Base-by-base conservation (phyloP, 2,329 filamentous ascomycete genomes). In the Xylaria sp. region DNA sequence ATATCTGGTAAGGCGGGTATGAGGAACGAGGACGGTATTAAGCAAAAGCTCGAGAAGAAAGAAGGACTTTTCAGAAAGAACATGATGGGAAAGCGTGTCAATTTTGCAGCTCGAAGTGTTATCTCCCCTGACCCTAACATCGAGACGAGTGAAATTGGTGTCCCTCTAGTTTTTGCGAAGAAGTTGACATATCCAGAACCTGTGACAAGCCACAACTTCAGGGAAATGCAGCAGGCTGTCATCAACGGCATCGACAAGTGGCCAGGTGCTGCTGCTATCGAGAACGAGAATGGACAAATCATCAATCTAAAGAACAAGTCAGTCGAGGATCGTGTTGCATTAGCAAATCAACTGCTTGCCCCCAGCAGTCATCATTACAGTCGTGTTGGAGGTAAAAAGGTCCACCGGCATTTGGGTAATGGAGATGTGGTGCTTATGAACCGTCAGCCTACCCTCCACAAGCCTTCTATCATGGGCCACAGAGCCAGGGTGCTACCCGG, bases 51-150 rank as follows among this genome's bases (percentile, higher is more conserved):
- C 32, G 96, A 99, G 82, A 99, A 99, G 86, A 99, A 99, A 82
- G 97, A 99, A 78, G 96, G 96, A 72, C 86, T 99, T 35, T 99
- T 99, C 85, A 88, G 96, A 75, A 98, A 97, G 85, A 98, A 99
- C 82, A 98, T 99, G 96, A 99, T 99, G 96, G 96, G 96, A 69
- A 99, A 99, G 85, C 94, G 96, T 84, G 96, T 99, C 82, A 98
- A 99, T 81, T 98, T 96, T 79, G 96, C 96, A 59, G 96, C 96
- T 44, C 92, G 96, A 79, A 97, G 93, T 86, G 96, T 99, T 79
- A 99, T 99, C 75, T 98, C 95, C 10, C 96, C 96, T 0, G 96
- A 99, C 78, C 96, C 96, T 2, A 99, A 98, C 78, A 97, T 99
- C 76, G 96, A 99, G 81, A 98, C 96, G 21, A 98, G 97, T 80